Evolutionary conservation across 352 stramenopile genomes (phyloP).

Genomic region (Pythium biforme): DNA sequence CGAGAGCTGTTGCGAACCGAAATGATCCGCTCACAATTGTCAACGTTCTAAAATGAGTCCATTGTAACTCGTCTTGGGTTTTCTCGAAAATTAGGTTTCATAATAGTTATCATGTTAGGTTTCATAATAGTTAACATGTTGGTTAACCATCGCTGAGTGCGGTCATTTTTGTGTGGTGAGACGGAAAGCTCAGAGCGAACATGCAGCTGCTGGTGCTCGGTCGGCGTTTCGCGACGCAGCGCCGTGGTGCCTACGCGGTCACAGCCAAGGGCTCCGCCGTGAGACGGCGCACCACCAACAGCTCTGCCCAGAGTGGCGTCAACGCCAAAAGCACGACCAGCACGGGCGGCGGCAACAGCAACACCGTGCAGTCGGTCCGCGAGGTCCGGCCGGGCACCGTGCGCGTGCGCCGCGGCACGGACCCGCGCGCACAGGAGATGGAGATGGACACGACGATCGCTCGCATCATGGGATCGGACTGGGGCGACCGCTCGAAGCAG

Average conservation of each 20-base stretch:
- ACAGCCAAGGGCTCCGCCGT: no score
- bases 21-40: neutral
- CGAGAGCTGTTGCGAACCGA: neutral
- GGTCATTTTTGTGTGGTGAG: neutral
- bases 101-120: no score
- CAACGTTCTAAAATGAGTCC: conserved; percentile 2
- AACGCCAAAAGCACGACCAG: neutral
- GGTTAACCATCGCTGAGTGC: neutral
- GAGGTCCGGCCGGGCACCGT: conserved; percentile 19
- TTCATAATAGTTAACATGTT: neutral
- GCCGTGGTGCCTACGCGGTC: conserved; percentile 3
- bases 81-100: neutral
- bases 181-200: neutral
- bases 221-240: neutral
- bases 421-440: conserved; percentile 21
- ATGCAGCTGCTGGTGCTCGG: conserved; percentile 19
- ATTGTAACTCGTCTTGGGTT: no score
- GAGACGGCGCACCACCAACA: conserved; percentile 2
- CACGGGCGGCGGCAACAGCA: neutral
- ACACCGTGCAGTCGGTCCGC: conserved; percentile 15
- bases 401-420: conserved; percentile 23
- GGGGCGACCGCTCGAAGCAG: conserved; percentile 40
- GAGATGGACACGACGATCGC: conserved; percentile 32
- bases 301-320: neutral
- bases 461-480: conserved; percentile 40